Evolutionary conservation across 306 rosid species (phyloP).

Genomic region (Cucurbita maxima): DNA sequence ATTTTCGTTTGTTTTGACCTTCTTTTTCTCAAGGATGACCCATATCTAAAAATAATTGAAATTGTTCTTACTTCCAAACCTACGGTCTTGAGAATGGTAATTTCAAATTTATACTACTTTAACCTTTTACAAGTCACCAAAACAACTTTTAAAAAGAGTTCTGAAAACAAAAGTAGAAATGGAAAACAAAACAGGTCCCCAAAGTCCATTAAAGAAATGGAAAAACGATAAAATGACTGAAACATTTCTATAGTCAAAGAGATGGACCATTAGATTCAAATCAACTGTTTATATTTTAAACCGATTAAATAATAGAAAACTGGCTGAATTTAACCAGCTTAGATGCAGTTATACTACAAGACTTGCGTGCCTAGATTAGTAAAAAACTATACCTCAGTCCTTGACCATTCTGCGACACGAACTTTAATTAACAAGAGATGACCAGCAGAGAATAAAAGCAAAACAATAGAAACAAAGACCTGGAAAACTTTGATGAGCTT

Average conservation of each 20-base stretch:
- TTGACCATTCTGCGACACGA: neutral
- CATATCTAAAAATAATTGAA: neutral
- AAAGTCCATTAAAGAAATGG: neutral
- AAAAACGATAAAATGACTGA: neutral
- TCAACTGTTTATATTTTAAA: neutral
- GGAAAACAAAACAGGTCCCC: neutral
- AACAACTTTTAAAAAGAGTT: neutral
- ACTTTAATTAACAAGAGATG: neutral
- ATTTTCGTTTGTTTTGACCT: no score
- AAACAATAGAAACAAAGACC: conserved; percentile 27
- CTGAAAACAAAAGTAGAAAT: neutral
- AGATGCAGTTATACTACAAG: neutral
- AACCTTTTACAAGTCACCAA: neutral
- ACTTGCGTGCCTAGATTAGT: neutral
- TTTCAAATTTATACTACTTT: neutral
- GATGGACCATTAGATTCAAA: neutral
- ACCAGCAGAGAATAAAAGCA: neutral
- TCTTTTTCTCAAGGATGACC: neutral
- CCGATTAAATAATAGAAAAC: no score
- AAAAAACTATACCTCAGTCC: neutral
- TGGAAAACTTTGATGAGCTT: conserved; percentile 98
- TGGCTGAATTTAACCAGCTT: neutral
- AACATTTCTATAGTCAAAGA: neutral
- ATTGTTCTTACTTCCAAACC: neutral
- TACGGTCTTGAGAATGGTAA: neutral